A percentile compares a stretch with the other conserved stretches of the same genome.
Evolutionary conservation across 2,329 filamentous ascomycete genomes (phyloP).

Genomic region (Cadophora luteo-olivacea): DNA sequence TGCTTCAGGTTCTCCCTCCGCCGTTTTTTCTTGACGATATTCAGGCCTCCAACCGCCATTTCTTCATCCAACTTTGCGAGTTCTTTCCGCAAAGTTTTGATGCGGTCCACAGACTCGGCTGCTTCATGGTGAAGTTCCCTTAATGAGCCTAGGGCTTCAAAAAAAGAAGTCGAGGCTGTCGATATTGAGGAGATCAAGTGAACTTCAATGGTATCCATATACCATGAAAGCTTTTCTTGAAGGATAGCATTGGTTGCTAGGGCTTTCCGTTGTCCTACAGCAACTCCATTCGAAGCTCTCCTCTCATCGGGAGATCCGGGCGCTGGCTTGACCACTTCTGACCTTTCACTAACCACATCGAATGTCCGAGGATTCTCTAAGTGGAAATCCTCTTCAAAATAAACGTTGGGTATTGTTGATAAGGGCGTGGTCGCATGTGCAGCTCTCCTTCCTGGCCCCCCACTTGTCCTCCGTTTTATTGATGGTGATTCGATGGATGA

Average conservation of each 20-base stretch:
- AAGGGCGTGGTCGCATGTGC: constrained; percentile 74
- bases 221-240: constrained; percentile 98
- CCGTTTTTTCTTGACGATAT: constrained; percentile 83
- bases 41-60: constrained; percentile 83
- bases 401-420: constrained; percentile 90
- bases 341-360: constrained; percentile 93
- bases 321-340: constrained; percentile 84
- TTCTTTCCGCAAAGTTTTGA: constrained; percentile 81
- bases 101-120: constrained; percentile 86
- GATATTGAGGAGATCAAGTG: constrained; percentile 97
- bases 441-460: constrained; percentile 59
- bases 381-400: constrained; percentile 94
- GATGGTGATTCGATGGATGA: constrained; percentile 43
- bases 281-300: constrained; percentile 59
- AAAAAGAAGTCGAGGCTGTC: constrained; percentile 93
- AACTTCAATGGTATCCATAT: constrained; percentile 99
- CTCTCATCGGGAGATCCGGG: constrained; percentile 61
- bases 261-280: constrained; percentile 75
- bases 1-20: constrained; percentile 84
- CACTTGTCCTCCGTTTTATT: constrained; percentile 55
- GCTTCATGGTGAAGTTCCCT: constrained; percentile 92
- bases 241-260: constrained; percentile 95
- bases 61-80: constrained; percentile 83
- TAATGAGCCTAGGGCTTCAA: constrained; percentile 88
- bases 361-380: constrained; percentile 96